Percentiles rank a stretch among this genome's conserved stretches.
These are phyloP conservation scores for Backusella tarrabulga DNA, from an alignment of 192 early-diverging fungal species.

Conservation along the genomic window DNA sequence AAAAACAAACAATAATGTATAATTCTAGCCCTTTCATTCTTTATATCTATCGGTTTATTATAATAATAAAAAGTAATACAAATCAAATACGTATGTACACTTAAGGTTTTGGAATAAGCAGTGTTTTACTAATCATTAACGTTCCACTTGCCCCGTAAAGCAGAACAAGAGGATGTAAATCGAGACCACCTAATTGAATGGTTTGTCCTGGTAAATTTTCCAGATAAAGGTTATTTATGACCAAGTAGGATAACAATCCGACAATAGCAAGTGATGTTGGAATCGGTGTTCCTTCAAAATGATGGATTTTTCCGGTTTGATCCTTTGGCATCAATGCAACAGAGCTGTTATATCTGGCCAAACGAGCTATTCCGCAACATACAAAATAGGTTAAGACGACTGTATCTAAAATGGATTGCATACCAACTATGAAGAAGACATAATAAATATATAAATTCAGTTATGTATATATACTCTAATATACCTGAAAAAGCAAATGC, in stretches of 20 bases:
- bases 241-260: slow-evolving; percentile 57
- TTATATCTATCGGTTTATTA: neutral
- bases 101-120: slow-evolving; percentile 74
- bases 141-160: slow-evolving; percentile 76
- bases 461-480: neutral
- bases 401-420: slow-evolving; percentile 75
- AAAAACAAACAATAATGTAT: neutral
- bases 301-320: slow-evolving; percentile 66
- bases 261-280: slow-evolving; percentile 72
- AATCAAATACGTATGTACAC: neutral
- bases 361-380: slow-evolving; percentile 73
- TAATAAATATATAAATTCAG: neutral
- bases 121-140: slow-evolving; percentile 70
- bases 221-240: slow-evolving; percentile 23
- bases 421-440: slow-evolving; percentile 51
- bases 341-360: slow-evolving; percentile 85
- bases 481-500: slow-evolving; percentile 65
- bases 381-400: slow-evolving; percentile 80
- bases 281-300: slow-evolving; percentile 90
- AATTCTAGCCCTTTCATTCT: neutral
- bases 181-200: slow-evolving; percentile 47
- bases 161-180: slow-evolving; percentile 71
- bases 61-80: neutral
- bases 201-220: slow-evolving; percentile 7
- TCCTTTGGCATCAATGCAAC: slow-evolving; percentile 73